Evolutionary conservation across 2,329 filamentous ascomycete species (phyloP), one percentile per base, ranked within the genome.

Genomic region (Diaporthe citri): DNA sequence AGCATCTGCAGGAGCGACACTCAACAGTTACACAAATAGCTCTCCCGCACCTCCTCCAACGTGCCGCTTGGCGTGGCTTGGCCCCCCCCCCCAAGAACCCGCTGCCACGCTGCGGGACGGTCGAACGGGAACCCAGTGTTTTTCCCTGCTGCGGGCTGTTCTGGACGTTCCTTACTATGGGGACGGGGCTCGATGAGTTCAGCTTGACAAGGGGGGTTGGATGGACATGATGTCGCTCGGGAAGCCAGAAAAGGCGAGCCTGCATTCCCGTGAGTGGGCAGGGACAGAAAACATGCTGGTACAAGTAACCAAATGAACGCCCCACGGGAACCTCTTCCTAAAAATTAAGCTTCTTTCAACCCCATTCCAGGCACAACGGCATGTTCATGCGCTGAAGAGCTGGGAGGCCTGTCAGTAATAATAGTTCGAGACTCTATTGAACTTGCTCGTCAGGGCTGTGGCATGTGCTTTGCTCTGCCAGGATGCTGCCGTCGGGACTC

Each of bases 231-330:
- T 52, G 64, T 12, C 46, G 64, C 64, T 39, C 64, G 46, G 62
- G 43, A 25, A 51, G 62, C 62, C 62, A 51, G 31, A 20, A 52
- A 25, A 51, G 62, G 46, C 46, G 31, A 67, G 46, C 62, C 62
- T 55, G 31, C 46, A 67, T 39, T 39, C 43, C 62, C 13, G 34
- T 39, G 62, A 12, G 28, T 3, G 36, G 36, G 55, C 13, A 51
- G 46, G n/a, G n/a, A 60, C 8, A 10, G n/a, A 25, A 20, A 41
- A 51, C 43, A 41, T 46, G 52, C 41, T 62, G 31, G 43, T 72
- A 72, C 70, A 72, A 72, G 70, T 72, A 72, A 51, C 46, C 46
- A 31, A 52, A 52, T 13, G 28, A 20, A 5, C 70, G 55, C 69
- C 55, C 51, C 52, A 71, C 69, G 69, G 55, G 39, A 15, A 46